Percentiles rank a stretch among this genome's conserved stretches.
phyloP scores from a whole-genome alignment of 768 basidiomycete species.

The Rubroboletus satanas region DNA sequence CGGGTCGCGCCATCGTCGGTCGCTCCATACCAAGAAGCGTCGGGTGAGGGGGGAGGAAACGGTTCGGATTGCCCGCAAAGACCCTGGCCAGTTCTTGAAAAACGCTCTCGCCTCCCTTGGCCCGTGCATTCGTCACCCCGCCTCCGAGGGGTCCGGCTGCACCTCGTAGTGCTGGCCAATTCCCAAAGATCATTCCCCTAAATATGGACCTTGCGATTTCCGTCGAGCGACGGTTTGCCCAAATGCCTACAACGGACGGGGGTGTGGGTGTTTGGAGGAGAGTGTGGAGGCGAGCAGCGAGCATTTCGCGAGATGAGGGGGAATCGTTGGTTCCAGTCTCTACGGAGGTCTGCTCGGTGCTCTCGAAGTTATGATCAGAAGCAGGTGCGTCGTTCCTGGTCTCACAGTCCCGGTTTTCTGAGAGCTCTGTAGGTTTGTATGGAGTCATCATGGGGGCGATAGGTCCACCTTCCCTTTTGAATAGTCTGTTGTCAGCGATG shows the following conservation, averaged over 20 bases:
- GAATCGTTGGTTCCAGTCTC: background rate
- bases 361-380: background rate
- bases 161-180: constrained; percentile 43
- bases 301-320: constrained; percentile 3
- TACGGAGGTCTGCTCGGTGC: background rate
- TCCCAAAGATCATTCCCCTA: constrained; percentile 51
- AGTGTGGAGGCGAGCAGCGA: constrained; percentile 7
- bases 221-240: constrained; percentile 44
- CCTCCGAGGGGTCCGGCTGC: constrained; percentile 37
- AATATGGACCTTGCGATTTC: constrained; percentile 52
- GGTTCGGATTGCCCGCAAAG: constrained; percentile 5
- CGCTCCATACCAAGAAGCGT: constrained; percentile 1
- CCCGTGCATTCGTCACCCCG: constrained; percentile 20
- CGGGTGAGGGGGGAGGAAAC: constrained; percentile 10
- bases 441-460: constrained; percentile 9
- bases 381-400: background rate
- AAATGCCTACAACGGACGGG: constrained; percentile 37
- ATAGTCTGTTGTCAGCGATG: constrained; percentile 18
- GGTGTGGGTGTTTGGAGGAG: constrained; percentile 24
- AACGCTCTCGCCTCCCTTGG: constrained; percentile 13
- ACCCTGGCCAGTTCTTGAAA: constrained; percentile 22
- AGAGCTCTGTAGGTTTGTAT: background rate
- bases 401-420: background rate
- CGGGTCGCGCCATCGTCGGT: background rate
- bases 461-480: constrained; percentile 14